Conservation (phyloP, 306 rosid species). For the Ormosia semicastrata region DNA sequence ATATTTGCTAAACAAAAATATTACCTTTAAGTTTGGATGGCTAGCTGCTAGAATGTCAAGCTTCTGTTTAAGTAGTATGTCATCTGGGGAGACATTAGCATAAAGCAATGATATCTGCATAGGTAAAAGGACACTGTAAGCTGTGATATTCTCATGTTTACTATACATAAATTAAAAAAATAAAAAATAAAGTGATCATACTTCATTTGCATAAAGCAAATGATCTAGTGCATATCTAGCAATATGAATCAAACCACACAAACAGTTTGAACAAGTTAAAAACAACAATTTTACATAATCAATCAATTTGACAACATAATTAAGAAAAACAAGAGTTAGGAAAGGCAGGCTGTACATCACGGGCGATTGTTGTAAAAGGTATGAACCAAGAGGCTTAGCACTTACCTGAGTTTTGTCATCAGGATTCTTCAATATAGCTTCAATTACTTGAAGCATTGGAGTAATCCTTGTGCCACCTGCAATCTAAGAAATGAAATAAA, state of each 20-base stretch:
- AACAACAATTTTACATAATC: not conserved
- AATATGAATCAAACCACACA: constrained; percentile 9
- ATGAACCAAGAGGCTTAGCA: constrained; percentile 25
- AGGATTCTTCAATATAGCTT: constrained; percentile 87
- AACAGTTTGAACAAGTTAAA: not conserved
- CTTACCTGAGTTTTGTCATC: constrained; percentile 88
- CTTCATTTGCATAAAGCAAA: no score
- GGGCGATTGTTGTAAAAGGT: not conserved
- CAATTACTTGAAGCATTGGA: constrained; percentile 96
- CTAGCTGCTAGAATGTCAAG: constrained; percentile 74
- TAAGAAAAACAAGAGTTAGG: not conserved
- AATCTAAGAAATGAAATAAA: constrained; percentile 50
- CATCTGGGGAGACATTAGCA: constrained; percentile 88
- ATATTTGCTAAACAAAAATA: not conserved
- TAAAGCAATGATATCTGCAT: constrained; percentile 79
- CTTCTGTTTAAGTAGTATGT: constrained; percentile 90
- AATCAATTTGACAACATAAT: not conserved
- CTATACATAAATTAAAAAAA: no score
- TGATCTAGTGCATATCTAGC: not conserved
- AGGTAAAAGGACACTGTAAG: constrained; percentile 35
- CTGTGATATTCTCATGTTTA: constrained; percentile 14
- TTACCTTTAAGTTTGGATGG: constrained; percentile 92
- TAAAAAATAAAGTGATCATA: no score
- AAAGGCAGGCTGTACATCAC: constrained; percentile 17
- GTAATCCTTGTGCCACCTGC: constrained; percentile 97